Conservation (phyloP, 495 filamentous ascomycete species). For the Zalerion maritima region DNA sequence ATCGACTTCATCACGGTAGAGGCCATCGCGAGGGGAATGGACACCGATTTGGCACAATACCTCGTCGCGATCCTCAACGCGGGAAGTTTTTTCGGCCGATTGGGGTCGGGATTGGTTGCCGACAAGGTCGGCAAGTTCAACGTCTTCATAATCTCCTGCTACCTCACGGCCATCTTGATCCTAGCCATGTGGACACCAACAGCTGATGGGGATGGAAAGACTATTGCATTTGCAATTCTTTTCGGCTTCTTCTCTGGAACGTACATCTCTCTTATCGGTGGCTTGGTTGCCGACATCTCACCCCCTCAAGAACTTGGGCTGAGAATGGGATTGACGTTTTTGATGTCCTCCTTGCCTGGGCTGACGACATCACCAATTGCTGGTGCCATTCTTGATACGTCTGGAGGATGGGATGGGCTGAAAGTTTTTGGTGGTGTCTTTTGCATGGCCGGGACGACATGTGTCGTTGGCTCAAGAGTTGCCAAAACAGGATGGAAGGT, state of each 20-base stretch:
- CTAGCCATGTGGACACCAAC: conserved; percentile 48
- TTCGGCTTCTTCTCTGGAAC: conserved; percentile 44
- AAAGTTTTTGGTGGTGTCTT: conserved; percentile 3
- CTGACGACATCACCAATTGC: no score
- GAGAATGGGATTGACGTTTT: no score
- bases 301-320: no score
- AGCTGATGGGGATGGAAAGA: conserved; percentile 33
- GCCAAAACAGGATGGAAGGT: conserved; percentile 1
- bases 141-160: conserved; percentile 34
- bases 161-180: conserved; percentile 38
- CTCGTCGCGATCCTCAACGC: conserved; percentile 51
- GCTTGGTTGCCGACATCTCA: conserved; percentile 12
- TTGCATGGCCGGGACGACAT: conserved; percentile 1
- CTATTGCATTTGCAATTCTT: conserved; percentile 44
- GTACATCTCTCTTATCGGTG: conserved; percentile 11
- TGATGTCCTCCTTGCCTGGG: no score
- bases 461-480: conserved; percentile 1
- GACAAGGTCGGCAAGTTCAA: conserved; percentile 54
- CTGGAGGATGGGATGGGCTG: conserved; percentile 1
- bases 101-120: conserved; percentile 45
- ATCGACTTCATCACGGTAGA: conserved; percentile 49
- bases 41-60: conserved; percentile 35
- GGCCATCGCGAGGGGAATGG: conserved; percentile 39
- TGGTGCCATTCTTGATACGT: conserved; percentile 2
- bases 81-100: conserved; percentile 38